Conservation (phyloP, 352 stramenopile species). For the Pythium sp. region DNA sequence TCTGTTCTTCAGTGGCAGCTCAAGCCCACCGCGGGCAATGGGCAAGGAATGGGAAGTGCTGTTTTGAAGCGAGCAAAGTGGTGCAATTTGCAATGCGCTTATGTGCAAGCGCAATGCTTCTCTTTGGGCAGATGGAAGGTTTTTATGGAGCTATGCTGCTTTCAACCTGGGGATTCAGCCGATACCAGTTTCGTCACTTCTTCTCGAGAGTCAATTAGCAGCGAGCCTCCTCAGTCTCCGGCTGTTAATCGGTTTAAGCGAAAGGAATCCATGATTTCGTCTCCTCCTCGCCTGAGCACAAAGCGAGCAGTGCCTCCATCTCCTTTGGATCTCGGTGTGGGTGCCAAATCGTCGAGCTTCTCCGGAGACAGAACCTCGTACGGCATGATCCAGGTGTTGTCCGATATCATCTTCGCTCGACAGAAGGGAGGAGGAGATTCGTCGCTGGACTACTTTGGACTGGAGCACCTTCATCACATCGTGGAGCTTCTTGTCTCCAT, state of each 20-base stretch:
- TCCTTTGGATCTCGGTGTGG: slow-evolving; percentile 11
- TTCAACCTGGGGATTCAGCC: slow-evolving; percentile 28
- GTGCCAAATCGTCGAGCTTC: slow-evolving; percentile 41
- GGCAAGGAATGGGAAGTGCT: background rate
- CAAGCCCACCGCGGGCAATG: background rate
- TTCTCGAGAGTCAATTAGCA: background rate
- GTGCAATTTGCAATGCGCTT: slow-evolving; percentile 52
- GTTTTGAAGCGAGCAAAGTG: slow-evolving; percentile 43
- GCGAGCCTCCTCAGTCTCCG: slow-evolving; percentile 8
- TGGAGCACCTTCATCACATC: slow-evolving; percentile 46
- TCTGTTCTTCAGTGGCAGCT: slow-evolving; percentile 27
- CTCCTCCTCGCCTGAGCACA: slow-evolving; percentile 29
- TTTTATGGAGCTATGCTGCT: slow-evolving; percentile 69
- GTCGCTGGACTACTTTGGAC: slow-evolving; percentile 46
- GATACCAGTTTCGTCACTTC: background rate
- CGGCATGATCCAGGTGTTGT: slow-evolving; percentile 61
- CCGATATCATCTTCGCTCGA: slow-evolving; percentile 40
- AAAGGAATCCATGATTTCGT: slow-evolving; percentile 76
- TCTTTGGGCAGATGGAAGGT: slow-evolving; percentile 56
- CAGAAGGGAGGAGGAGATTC: slow-evolving; percentile 34
- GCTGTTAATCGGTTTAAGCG: slow-evolving; percentile 33
- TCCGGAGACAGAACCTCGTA: slow-evolving; percentile 67
- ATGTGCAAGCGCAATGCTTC: slow-evolving; percentile 51
- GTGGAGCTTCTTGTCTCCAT: slow-evolving; percentile 69
- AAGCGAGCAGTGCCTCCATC: slow-evolving; percentile 20